These are phyloP conservation scores for Hortiboletus flavorubellus DNA, from an alignment of 768 basidiomycete genomes.

Conservation along the genomic window DNA sequence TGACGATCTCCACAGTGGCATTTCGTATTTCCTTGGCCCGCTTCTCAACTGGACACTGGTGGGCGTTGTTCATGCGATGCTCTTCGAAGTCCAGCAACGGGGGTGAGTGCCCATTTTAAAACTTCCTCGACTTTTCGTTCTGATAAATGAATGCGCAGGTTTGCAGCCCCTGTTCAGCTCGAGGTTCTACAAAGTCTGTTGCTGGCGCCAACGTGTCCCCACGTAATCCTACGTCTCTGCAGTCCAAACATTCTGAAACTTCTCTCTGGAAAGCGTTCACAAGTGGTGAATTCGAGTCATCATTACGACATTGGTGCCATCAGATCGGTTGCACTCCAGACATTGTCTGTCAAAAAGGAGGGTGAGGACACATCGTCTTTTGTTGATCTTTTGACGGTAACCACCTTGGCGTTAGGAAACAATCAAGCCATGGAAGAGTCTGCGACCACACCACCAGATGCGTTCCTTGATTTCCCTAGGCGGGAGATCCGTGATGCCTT, in stretches of 20 bases:
- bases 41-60: conserved; percentile 79
- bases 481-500: conserved; percentile 58
- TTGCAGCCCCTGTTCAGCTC: conserved; percentile 47
- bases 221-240: conserved; percentile 61
- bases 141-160: conserved; percentile 33
- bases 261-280: conserved; percentile 39
- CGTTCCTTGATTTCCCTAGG: conserved; percentile 53
- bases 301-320: conserved; percentile 39
- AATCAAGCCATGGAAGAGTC: conserved; percentile 16
- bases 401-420: conserved; percentile 10
- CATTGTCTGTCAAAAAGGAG: conserved; percentile 35
- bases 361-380: conserved; percentile 29
- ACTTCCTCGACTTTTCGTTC: background rate
- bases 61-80: conserved; percentile 62
- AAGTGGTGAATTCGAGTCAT: conserved; percentile 29
- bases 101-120: conserved; percentile 38
- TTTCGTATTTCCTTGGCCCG: conserved; percentile 72
- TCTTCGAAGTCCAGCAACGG: conserved; percentile 55
- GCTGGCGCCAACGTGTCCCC: conserved; percentile 62
- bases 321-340: conserved; percentile 37
- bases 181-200: conserved; percentile 66
- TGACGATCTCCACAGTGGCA: conserved; percentile 68
- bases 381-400: background rate
- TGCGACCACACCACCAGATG: conserved; percentile 26
- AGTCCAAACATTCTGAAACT: conserved; percentile 50